Evolutionary conservation across 1,139 yeast genomes (phyloP).

Genomic region (Candida smagusa): DNA sequence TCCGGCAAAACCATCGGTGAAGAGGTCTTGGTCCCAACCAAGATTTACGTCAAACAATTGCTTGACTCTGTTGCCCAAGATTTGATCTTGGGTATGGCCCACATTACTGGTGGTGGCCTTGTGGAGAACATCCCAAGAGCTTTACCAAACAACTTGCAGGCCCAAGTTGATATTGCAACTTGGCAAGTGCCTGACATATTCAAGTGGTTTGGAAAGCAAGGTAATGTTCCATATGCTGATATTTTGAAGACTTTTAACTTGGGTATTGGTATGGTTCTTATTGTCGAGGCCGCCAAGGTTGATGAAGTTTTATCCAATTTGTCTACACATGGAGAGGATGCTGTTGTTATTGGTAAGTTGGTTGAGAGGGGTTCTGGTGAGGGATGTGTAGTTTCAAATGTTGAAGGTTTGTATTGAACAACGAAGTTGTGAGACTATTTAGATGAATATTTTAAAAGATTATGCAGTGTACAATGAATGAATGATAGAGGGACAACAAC

Average conservation of each 20-base stretch:
- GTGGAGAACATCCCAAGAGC: conserved; percentile 97
- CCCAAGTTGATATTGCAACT: conserved; percentile 68
- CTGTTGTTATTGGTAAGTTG: conserved; percentile 75
- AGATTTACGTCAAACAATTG: conserved; percentile 89
- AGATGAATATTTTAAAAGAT: too few species aligned
- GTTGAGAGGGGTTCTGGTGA: conserved; percentile 52
- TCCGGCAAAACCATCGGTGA: conserved; percentile 74
- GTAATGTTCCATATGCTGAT: conserved; percentile 83
- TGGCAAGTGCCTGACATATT: conserved; percentile 90
- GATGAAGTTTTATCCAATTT: conserved; percentile 53
- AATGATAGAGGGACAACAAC: too few species aligned
- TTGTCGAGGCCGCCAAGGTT: conserved; percentile 66
- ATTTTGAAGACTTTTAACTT: conserved; percentile 87
- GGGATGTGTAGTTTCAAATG: conserved; percentile 67
- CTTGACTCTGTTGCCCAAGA: conserved; percentile 69
- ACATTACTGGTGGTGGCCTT: conserved; percentile 98
- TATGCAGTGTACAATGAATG: too few species aligned
- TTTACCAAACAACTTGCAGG: conserved; percentile 75
- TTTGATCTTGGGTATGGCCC: conserved; percentile 83
- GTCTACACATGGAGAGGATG: conserved; percentile 67
- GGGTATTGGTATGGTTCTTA: conserved; percentile 96
- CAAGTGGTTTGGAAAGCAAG: conserved; percentile 91
- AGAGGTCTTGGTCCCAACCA: conserved; percentile 84
- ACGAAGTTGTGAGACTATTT: too few species aligned
- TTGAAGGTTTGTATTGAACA: conserved; percentile 52